phyloP scores from a whole-genome alignment of 1,284 basidiomycete species.

The Apiotrichum porosum region DNA sequence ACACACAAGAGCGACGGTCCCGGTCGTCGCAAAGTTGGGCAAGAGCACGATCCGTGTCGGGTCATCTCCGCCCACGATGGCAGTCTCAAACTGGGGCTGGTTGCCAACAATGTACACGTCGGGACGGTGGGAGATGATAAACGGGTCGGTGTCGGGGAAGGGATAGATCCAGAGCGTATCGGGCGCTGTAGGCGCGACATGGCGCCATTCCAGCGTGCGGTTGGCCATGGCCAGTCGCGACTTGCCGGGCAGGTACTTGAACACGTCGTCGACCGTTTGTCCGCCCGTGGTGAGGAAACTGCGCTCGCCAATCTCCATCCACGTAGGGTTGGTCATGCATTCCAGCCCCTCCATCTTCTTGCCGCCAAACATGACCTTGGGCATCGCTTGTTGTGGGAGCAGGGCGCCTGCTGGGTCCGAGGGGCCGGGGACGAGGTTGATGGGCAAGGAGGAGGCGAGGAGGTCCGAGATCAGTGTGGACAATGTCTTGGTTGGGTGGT shows the following conservation, averaged over 20 bases:
- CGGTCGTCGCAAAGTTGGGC: constrained; percentile 69
- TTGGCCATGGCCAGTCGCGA: constrained; percentile 66
- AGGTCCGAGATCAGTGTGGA: constrained; percentile 66
- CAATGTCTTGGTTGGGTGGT: constrained; percentile 68
- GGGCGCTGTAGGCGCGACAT: constrained; percentile 94
- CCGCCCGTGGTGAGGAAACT: constrained; percentile 79
- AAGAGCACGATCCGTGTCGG: constrained; percentile 70
- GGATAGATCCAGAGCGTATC: constrained; percentile 98
- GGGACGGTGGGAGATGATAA: constrained; percentile 76
- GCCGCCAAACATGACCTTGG: constrained; percentile 81
- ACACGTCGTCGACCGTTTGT: constrained; percentile 91
- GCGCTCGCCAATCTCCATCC: constrained; percentile 58
- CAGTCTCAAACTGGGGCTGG: constrained; percentile 76
- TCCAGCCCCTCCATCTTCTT: constrained; percentile 60
- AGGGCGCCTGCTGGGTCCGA: constrained; percentile 82
- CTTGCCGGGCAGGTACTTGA: constrained; percentile 63
- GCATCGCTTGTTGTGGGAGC: constrained; percentile 89
- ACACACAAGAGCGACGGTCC: constrained; percentile 61
- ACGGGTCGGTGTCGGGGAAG: constrained; percentile 82
- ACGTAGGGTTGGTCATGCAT: constrained; percentile 86
- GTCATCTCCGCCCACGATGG: constrained; percentile 54
- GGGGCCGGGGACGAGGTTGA: constrained; percentile 80
- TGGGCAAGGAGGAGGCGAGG: constrained; percentile 63
- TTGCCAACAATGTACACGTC: constrained; percentile 90
- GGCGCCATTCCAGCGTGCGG: constrained; percentile 84